Evolutionary conservation across 352 stramenopile genomes (phyloP).

Genomic region (Pythium plurisporium): DNA sequence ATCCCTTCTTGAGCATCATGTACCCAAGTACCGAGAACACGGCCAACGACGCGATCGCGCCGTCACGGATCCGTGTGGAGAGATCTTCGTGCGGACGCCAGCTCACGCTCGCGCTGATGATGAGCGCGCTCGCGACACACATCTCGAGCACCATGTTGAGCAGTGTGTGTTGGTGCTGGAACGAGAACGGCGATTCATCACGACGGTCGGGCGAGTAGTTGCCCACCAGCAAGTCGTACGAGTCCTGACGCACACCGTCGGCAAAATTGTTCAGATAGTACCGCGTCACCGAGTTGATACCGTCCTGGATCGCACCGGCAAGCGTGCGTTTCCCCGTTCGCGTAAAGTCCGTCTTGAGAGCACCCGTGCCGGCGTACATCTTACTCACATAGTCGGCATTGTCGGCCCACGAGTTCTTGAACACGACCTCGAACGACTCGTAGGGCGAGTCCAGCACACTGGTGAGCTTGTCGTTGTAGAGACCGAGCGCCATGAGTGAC

Average conservation of each 20-base stretch:
- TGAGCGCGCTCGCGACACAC: slow-evolving; percentile 35
- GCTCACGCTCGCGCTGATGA: slow-evolving; percentile 63
- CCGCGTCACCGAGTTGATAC: slow-evolving; percentile 91
- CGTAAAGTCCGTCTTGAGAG: slow-evolving; percentile 95
- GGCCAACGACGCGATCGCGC: slow-evolving; percentile 41
- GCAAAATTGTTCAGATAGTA: slow-evolving; percentile 97
- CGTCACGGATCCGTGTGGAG: slow-evolving; percentile 52
- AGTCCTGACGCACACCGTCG: slow-evolving; percentile 91
- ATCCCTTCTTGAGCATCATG: slow-evolving; percentile 80
- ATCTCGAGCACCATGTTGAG: slow-evolving; percentile 58
- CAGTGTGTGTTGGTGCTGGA: slow-evolving; percentile 82
- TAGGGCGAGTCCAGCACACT: slow-evolving; percentile 55
- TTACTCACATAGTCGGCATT: slow-evolving; percentile 93
- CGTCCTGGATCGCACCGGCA: slow-evolving; percentile 90
- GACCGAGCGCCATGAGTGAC: slow-evolving; percentile 68
- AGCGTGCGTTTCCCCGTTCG: slow-evolving; percentile 91
- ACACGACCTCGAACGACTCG: slow-evolving; percentile 57
- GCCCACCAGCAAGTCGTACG: slow-evolving; percentile 89
- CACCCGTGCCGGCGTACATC: slow-evolving; percentile 92
- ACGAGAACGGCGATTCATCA: slow-evolving; percentile 73
- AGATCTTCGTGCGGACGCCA: slow-evolving; percentile 58
- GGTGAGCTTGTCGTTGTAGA: slow-evolving; percentile 26
- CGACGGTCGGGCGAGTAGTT: slow-evolving; percentile 72
- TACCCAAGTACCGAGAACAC: slow-evolving; percentile 51
- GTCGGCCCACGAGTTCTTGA: slow-evolving; percentile 92